Evolutionary conservation across 805 yeast species (phyloP), one percentile per base, ranked within the genome.

Genomic region (Lipomyces japonicus): DNA sequence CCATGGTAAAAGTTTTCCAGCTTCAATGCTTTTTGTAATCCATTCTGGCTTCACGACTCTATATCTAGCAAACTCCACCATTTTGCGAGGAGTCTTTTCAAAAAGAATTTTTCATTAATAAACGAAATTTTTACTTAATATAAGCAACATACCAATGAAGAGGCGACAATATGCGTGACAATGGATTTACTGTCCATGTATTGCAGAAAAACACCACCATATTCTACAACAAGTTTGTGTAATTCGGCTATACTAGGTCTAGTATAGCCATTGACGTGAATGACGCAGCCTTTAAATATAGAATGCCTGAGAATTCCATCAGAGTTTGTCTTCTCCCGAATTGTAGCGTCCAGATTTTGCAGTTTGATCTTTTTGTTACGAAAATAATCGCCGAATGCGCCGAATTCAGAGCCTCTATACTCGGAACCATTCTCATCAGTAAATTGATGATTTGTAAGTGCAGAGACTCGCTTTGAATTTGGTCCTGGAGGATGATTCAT

Each of bases 221-320:
- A 77, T 7, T 79, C 58, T 1, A 86, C 78, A 2, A 91, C 81
- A 58, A 87, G 60, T 48, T 81, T 76, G 61, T 86, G 91, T 26
- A 93, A 68, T 52, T 79, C 83, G 37, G 77, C 69, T 14, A 88
- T 76, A n/a, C 90, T 79, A 0, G 97, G 97, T 2, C 68, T 69
- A 0, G 97, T 91, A 61, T 84, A 80, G 0, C 98, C 98, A 61
- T 89, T 90, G n/a, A 91, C 88, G 65, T 84, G 81, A 3, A 91
- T 74, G 1, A 72, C 67, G 63, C 90, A 86, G 1, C 75, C 79
- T 32, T 69, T 61, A 63, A 91, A 89, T 1, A 90, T 70, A 1
- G 66, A 67, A 23, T 48, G 43, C 9, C 41, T 48, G n/a, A 61
- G 43, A 39, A 65, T 35, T 18, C 55, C 52, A 57, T 69, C 46